Percentiles rank a stretch among this genome's conserved stretches.
phyloP scores from a whole-genome alignment of 2,329 filamentous ascomycete genomes.

The Colletotrichum tropicicola region DNA sequence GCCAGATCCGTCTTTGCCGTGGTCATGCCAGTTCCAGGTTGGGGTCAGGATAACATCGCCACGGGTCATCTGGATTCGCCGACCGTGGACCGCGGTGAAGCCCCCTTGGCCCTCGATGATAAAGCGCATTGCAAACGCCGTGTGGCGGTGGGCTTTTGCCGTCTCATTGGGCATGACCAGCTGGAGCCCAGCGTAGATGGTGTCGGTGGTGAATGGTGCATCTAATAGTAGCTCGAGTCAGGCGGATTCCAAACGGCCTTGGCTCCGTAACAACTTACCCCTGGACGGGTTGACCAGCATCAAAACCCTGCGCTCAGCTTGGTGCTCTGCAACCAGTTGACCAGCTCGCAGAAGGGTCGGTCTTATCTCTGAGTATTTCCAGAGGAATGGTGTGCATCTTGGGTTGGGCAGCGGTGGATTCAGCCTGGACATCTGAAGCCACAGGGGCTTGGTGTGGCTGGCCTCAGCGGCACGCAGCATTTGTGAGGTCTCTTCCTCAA shows the following conservation, averaged over 20 bases:
- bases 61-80: conserved; percentile 54
- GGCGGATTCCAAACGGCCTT: neutral
- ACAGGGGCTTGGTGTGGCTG: conserved; percentile 45
- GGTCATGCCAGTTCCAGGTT: conserved; percentile 65
- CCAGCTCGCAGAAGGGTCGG: conserved; percentile 43
- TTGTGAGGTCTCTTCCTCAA: neutral
- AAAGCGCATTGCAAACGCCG: conserved; percentile 62
- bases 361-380: conserved; percentile 42
- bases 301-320: conserved; percentile 47
- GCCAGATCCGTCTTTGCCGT: conserved; percentile 60
- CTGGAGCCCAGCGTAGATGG: conserved; percentile 63
- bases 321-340: conserved; percentile 40
- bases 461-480: conserved; percentile 16
- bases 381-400: conserved; percentile 42
- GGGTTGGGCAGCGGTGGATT: conserved; percentile 56
- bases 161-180: conserved; percentile 63
- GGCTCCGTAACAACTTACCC: conserved; percentile 39
- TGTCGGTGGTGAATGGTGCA: conserved; percentile 63
- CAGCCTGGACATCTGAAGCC: conserved; percentile 52
- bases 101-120: conserved; percentile 63
- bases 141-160: conserved; percentile 61
- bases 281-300: conserved; percentile 47
- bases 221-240: conserved; percentile 37
- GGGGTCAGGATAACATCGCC: conserved; percentile 65
- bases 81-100: conserved; percentile 63